phyloP scores from a whole-genome alignment of 306 rosid species.

The Betula pendula region DNA sequence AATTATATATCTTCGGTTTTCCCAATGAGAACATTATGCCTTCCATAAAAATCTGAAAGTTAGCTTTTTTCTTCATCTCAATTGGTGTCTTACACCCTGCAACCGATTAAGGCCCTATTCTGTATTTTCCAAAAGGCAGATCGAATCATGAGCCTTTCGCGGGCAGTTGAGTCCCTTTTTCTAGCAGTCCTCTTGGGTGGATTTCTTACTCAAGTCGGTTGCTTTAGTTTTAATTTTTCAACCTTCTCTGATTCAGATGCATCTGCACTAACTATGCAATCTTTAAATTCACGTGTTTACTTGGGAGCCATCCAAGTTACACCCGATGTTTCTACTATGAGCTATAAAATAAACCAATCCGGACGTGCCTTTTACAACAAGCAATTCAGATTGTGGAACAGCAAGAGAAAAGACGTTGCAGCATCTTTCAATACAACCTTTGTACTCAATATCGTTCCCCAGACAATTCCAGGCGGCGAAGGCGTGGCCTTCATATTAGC shows the following conservation, averaged over 20 bases:
- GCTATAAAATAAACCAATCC: background rate
- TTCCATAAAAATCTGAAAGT: background rate
- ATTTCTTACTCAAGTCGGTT: constrained; percentile 20
- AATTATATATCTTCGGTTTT: too few species aligned
- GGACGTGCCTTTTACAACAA: constrained; percentile 31
- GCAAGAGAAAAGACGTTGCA: constrained; percentile 21
- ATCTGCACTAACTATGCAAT: background rate
- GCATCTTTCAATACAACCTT: constrained; percentile 44
- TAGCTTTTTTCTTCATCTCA: background rate
- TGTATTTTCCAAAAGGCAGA: constrained; percentile 4
- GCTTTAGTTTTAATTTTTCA: constrained; percentile 33
- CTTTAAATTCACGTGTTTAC: constrained; percentile 21
- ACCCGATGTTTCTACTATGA: constrained; percentile 16
- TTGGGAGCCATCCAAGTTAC: constrained; percentile 41
- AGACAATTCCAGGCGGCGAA: constrained; percentile 42
- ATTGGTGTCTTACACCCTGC: background rate
- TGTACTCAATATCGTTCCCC: constrained; percentile 18
- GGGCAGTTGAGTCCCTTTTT: constrained; percentile 9
- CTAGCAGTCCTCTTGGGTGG: constrained; percentile 16
- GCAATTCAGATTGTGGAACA: constrained; percentile 34
- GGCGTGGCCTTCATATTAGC: constrained; percentile 53
- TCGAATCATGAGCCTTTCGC: background rate
- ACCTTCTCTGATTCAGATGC: constrained; percentile 21
- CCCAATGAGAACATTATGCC: background rate
- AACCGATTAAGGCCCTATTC: background rate